These are phyloP conservation scores for Zhuliangozyma blackwelliae DNA, from an alignment of 1,139 yeast genomes.

Conservation along the genomic window DNA sequence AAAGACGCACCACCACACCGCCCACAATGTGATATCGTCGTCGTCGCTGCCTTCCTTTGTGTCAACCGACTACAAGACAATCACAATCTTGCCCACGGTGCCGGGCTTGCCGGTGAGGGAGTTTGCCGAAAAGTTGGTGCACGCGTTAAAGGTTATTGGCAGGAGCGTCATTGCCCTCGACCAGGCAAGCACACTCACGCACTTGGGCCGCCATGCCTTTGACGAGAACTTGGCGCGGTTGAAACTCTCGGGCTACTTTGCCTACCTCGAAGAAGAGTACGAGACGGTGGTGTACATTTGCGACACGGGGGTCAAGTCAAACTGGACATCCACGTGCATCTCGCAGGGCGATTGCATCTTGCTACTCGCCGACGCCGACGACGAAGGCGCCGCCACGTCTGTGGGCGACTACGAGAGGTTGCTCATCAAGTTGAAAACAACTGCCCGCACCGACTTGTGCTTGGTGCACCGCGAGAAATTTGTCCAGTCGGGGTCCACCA, in stretches of 20 bases:
- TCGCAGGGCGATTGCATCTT: conserved; percentile 91
- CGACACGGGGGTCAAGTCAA: conserved; percentile 76
- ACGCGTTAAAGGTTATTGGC: conserved; percentile 69
- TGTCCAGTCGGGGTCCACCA: conserved; percentile 82
- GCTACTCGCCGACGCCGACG: conserved; percentile 63
- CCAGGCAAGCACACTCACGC: conserved; percentile 74
- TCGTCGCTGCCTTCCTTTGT: conserved; percentile 26
- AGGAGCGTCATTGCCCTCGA: conserved; percentile 73
- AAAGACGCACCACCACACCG: conserved; percentile 7
- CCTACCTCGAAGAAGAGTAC: conserved; percentile 85
- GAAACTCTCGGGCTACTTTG: conserved; percentile 83
- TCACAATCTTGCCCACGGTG: conserved; percentile 78
- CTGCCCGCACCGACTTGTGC: conserved; percentile 86
- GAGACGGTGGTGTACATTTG: conserved; percentile 86
- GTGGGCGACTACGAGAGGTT: conserved; percentile 84
- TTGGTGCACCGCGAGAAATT: conserved; percentile 77
- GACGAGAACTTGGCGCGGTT: conserved; percentile 75
- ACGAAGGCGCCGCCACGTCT: conserved; percentile 58
- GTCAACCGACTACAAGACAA: conserved; percentile 65
- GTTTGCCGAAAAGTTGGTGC: conserved; percentile 70
- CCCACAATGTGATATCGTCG: conserved; percentile 17
- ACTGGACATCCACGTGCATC: conserved; percentile 91
- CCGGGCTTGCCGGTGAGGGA: conserved; percentile 79
- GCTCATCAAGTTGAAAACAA: conserved; percentile 69
- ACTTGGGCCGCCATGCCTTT: conserved; percentile 89